phyloP scores from a whole-genome alignment of 2,329 filamentous ascomycete genomes.

The Paecilomyces formosus region DNA sequence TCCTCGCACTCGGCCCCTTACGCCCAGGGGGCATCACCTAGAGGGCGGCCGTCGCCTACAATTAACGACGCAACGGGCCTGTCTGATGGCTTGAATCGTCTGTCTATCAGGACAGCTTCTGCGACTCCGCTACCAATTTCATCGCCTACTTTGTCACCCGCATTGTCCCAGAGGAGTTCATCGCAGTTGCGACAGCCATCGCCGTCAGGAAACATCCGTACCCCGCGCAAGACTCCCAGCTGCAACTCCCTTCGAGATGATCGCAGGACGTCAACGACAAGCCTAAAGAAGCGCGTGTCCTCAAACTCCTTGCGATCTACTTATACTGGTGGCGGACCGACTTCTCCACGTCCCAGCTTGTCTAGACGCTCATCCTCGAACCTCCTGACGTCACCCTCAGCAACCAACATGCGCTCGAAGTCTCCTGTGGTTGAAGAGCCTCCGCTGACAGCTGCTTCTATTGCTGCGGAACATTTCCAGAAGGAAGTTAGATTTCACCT shows the following conservation, averaged over 20 bases:
- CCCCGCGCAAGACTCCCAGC: conserved; percentile 25
- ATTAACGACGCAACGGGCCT: conserved; percentile 12
- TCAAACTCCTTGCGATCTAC: conserved; percentile 29
- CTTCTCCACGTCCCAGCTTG: conserved; percentile 21
- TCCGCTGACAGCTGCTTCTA: conserved; percentile 41
- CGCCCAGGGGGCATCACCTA: neutral
- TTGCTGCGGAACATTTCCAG: conserved; percentile 63
- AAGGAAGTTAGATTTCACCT: conserved; percentile 62
- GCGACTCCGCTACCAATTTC: conserved; percentile 19
- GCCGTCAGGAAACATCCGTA: conserved; percentile 10
- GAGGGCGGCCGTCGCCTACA: conserved; percentile 3
- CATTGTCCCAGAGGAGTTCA: conserved; percentile 4
- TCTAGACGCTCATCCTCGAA: conserved; percentile 29
- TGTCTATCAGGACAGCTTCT: conserved; percentile 16
- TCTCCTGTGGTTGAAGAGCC: conserved; percentile 15
- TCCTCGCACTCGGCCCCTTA: neutral
- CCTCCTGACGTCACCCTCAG: conserved; percentile 12
- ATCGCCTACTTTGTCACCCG: conserved; percentile 13
- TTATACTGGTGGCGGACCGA: conserved; percentile 16
- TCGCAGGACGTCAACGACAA: conserved; percentile 24
- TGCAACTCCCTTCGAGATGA: conserved; percentile 30
- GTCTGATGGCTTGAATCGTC: conserved; percentile 18
- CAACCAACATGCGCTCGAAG: conserved; percentile 20
- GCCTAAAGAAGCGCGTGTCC: conserved; percentile 32
- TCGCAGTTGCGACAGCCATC: conserved; percentile 7